Conservation (phyloP, 2,329 filamentous ascomycete species). For the Trichocomaceae sp. region DNA sequence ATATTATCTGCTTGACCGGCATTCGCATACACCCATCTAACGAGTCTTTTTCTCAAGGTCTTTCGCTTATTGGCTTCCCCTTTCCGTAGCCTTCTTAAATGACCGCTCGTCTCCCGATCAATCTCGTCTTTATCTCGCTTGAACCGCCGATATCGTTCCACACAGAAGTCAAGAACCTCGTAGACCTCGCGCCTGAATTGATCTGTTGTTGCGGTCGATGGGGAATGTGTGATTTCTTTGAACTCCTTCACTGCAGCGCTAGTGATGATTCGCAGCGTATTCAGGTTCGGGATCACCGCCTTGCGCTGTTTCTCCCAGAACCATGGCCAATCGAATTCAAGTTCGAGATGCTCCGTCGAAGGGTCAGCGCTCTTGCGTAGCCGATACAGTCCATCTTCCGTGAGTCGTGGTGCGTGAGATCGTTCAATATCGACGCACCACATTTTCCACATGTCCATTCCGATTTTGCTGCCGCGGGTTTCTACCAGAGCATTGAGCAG, state of each 20-base stretch:
- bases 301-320: constrained; percentile 22
- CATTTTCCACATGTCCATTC: constrained; percentile 41
- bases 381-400: constrained; percentile 7
- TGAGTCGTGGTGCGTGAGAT: constrained; percentile 19
- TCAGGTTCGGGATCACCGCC: constrained; percentile 27
- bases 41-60: constrained; percentile 1
- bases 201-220: background rate
- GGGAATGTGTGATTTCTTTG: background rate
- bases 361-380: constrained; percentile 8
- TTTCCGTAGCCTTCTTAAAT: constrained; percentile 16
- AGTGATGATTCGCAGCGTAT: constrained; percentile 32
- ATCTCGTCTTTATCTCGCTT: constrained; percentile 26
- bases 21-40: constrained; percentile 6
- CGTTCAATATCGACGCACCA: constrained; percentile 39
- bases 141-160: constrained; percentile 24
- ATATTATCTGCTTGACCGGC: background rate
- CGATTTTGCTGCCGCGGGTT: constrained; percentile 42
- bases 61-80: constrained; percentile 4
- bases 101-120: constrained; percentile 29
- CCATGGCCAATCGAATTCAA: constrained; percentile 23
- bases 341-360: constrained; percentile 17
- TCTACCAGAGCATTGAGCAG: constrained; percentile 51
- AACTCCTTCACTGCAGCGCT: constrained; percentile 29
- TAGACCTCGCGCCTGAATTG: background rate
- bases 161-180: constrained; percentile 29